Conservation (phyloP, 805 yeast species). For the Tetrapisispora iriomotensis region DNA sequence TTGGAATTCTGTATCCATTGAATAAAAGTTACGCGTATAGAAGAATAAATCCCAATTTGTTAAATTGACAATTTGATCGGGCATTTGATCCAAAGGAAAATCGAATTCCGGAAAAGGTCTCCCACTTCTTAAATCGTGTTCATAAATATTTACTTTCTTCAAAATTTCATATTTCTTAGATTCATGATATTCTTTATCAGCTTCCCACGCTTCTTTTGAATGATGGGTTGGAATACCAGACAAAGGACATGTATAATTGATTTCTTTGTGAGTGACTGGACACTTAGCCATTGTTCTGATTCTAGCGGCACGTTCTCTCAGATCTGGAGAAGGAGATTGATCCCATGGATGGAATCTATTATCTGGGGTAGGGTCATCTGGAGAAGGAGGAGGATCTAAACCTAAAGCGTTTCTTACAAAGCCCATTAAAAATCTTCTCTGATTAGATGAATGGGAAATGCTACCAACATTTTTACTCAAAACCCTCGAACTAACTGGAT, state of each 20-base stretch:
- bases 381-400: slow-evolving; percentile 53
- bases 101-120: slow-evolving; percentile 92
- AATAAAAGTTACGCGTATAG: slow-evolving; percentile 84
- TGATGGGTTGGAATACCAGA: slow-evolving; percentile 98
- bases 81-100: slow-evolving; percentile 72
- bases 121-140: slow-evolving; percentile 90
- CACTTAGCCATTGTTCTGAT: slow-evolving; percentile 82
- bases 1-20: slow-evolving; percentile 96
- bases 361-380: slow-evolving; percentile 58
- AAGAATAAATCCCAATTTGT: slow-evolving; percentile 87
- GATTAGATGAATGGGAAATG: neutral
- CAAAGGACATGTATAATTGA: slow-evolving; percentile 79
- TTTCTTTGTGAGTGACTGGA: slow-evolving; percentile 76
- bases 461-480: neutral
- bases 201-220: slow-evolving; percentile 79
- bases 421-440: slow-evolving; percentile 27
- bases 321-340: slow-evolving; percentile 77
- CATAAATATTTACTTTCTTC: slow-evolving; percentile 82
- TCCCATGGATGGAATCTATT: slow-evolving; percentile 86
- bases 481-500: neutral
- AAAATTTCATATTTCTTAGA: slow-evolving; percentile 59
- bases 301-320: slow-evolving; percentile 84
- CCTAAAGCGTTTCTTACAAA: slow-evolving; percentile 41
- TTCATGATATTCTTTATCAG: slow-evolving; percentile 62
- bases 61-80: slow-evolving; percentile 67